Evolutionary conservation across 768 basidiomycete genomes (phyloP).

Genomic region (Phylloporus rhodoxanthus): DNA sequence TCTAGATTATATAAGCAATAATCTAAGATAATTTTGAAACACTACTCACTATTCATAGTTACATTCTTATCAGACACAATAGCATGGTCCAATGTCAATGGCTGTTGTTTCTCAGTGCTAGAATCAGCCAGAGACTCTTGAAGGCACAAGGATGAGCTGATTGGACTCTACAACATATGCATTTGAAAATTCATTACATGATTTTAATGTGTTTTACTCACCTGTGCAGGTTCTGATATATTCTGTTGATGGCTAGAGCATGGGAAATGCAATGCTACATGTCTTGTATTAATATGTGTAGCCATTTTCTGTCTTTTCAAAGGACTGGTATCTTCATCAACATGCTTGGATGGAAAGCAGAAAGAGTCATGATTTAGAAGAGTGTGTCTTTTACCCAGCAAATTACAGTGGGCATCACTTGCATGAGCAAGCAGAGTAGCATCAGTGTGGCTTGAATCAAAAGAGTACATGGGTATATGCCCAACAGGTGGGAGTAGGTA

Average conservation of each 20-base stretch:
- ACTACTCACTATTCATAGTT: neutral
- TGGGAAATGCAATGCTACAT: conserved; percentile 3
- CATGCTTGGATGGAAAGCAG: neutral
- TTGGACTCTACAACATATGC: neutral
- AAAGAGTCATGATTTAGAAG: neutral
- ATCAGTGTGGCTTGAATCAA: neutral
- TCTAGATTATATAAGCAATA: neutral
- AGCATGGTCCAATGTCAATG: neutral
- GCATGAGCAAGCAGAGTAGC: neutral
- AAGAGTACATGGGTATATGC: conserved; percentile 5
- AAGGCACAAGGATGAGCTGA: neutral
- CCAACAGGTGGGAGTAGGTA: too few relatives aligned
- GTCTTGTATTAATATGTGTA: conserved; percentile 18
- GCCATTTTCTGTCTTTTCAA: conserved; percentile 7
- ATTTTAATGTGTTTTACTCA: neutral
- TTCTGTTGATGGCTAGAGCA: neutral
- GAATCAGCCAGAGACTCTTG: neutral
- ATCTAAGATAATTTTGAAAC: neutral
- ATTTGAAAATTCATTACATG: neutral
- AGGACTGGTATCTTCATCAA: neutral
- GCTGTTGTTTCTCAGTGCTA: neutral
- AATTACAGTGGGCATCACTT: neutral
- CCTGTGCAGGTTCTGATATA: neutral
- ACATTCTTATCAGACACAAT: neutral
- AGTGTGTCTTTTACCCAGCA: conserved; percentile 5